Conservation (phyloP, 306 rosid genomes). For the Datisca glomerata region DNA sequence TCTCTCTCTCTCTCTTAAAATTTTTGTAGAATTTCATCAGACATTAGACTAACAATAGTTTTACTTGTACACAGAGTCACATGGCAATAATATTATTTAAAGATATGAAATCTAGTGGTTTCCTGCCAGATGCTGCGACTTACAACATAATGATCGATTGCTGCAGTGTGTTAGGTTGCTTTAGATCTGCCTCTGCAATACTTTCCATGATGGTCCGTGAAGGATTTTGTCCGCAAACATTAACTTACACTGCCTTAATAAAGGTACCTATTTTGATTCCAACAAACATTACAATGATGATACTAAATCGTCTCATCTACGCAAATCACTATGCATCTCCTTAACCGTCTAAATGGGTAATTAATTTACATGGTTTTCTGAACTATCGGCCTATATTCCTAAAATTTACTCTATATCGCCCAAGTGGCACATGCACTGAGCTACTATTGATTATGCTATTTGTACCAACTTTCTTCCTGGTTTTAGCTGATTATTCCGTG, state of each 20-base stretch:
- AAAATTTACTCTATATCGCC: no score
- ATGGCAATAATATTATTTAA: constrained; percentile 54
- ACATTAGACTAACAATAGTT: no score
- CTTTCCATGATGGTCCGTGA: constrained; percentile 61
- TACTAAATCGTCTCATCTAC: no score
- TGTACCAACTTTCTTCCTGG: no score
- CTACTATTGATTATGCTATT: no score
- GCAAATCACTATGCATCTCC: background rate
- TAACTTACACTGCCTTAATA: constrained; percentile 47
- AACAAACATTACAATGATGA: background rate
- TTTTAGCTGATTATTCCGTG: no score
- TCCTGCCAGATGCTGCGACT: constrained; percentile 36
- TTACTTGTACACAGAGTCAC: constrained; percentile 47
- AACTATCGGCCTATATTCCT: no score
- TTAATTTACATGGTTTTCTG: no score
- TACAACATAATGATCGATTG: constrained; percentile 69
- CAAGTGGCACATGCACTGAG: no score
- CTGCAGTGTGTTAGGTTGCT: constrained; percentile 41
- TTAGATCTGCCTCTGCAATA: constrained; percentile 53
- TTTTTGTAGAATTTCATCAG: background rate
- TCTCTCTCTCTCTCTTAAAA: background rate
- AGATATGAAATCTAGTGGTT: constrained; percentile 51
- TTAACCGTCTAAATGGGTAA: no score
- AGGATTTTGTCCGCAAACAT: constrained; percentile 42
- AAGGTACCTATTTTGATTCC: constrained; percentile 38